Evolutionary conservation across 768 basidiomycete species (phyloP), one percentile per base, ranked within the genome.

Genomic region (Inosperma sp.): DNA sequence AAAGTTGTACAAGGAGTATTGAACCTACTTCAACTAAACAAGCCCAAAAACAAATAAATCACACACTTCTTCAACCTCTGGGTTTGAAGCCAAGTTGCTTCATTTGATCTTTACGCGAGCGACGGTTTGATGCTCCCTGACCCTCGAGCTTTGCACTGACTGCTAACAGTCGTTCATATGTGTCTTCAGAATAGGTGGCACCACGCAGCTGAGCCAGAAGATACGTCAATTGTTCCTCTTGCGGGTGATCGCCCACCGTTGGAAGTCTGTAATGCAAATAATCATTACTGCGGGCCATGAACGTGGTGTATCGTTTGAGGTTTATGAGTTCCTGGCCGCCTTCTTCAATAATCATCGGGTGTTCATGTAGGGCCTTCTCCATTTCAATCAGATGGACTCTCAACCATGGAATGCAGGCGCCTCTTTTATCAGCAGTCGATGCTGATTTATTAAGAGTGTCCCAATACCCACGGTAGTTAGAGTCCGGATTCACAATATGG

Each of bases 311-410:
- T 29, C 72, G 69, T 36, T 62, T 52, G 40, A 74, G 76, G 59
- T 76, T 73, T 58, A 78, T 70, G 45, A 77, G 56, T 16, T 56
- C 61, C 10, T 69, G 66, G 34, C 70, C 65, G 12, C 37, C 34
- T 7, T 61, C 49, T 19, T 63, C n/a, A n/a, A n/a, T 43, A 19
- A 71, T 43, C 5, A 56, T 64, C 7, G 58, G 36, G 22, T 65
- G 66, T 40, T 61, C 56, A 36, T 65, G 58, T 5, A 73, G 61
- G 14, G 68, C 62, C 7, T 56, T 56, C 40, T 66, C 55, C 5
- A 73, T 57, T 34, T 73, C 68, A 21, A 65, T 69, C 12, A 74
- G 57, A 52, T 76, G 72, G 22, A 73, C 63, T 27, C 23, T 9
- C 46, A 48, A 27, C 33, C 34, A 48, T 12, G 46, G 46, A 6